A percentile compares a stretch with the other conserved stretches of the same genome.
These are phyloP conservation scores for Sherardia arvensis DNA, from an alignment of 257 asterid species.

Conservation along the genomic window DNA sequence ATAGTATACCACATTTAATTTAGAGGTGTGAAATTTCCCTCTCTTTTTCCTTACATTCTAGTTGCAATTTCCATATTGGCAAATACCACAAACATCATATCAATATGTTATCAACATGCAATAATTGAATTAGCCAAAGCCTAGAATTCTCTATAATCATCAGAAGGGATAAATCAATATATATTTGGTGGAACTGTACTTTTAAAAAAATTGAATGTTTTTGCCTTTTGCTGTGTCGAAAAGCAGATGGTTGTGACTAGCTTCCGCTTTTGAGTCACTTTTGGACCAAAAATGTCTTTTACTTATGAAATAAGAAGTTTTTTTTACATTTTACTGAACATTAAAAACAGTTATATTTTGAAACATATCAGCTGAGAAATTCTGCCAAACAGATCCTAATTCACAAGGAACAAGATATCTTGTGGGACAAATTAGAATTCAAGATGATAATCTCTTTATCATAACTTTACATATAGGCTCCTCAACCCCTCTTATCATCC, in stretches of 20 bases:
- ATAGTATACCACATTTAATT: not conserved
- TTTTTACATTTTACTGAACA: too few species aligned
- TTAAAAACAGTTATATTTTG: too few species aligned
- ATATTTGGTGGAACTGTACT: too few species aligned
- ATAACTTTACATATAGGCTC: not conserved
- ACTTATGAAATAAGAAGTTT: too few species aligned
- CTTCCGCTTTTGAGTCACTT: too few species aligned
- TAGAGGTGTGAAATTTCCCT: not conserved
- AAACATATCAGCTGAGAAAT: too few species aligned
- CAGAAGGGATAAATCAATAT: not conserved
- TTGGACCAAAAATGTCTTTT: too few species aligned
- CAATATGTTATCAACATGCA: not conserved
- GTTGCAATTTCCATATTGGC: not conserved
- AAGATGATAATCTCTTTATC: not conserved
- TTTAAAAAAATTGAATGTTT: too few species aligned
- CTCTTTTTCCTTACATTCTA: not conserved
- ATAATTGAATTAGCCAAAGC: not conserved
- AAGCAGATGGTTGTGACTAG: too few species aligned
- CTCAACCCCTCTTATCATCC: not conserved
- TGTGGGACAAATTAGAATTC: slow-evolving; percentile 3
- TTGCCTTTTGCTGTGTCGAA: too few species aligned
- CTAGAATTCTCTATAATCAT: not conserved
- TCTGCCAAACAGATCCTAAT: too few species aligned
- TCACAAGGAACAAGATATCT: not conserved
- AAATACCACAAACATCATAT: not conserved